A percentile compares a stretch with the other conserved stretches of the same genome.
phyloP scores from a whole-genome alignment of 306 rosid species.

The Begonia peltatifolia region DNA sequence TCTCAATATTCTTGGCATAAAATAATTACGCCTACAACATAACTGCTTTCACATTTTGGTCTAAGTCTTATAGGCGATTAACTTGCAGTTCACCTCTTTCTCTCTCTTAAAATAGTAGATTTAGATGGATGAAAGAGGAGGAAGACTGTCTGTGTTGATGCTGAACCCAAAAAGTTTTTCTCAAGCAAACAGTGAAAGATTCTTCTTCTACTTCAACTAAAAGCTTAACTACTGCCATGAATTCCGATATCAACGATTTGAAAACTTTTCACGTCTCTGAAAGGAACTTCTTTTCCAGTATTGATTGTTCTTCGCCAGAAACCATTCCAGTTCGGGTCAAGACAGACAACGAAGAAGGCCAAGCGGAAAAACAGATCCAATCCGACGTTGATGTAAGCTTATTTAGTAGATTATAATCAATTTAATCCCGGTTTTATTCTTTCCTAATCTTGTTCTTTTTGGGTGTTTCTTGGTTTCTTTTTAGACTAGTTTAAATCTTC shows the following conservation, averaged over 20 bases:
- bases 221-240: too few species aligned
- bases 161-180: not conserved
- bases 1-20: too few species aligned
- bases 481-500: conserved; percentile 55
- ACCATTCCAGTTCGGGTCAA: conserved; percentile 7
- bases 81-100: conserved; percentile 23
- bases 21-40: not conserved
- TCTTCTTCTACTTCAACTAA: not conserved
- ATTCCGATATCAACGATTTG: too few species aligned
- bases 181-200: not conserved
- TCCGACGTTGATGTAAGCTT: not conserved
- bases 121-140: conserved; percentile 8
- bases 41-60: conserved; percentile 20
- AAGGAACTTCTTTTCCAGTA: conserved; percentile 36
- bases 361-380: not conserved
- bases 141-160: not conserved
- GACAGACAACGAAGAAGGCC: conserved; percentile 3
- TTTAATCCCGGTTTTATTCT: not conserved
- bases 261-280: conserved; percentile 6
- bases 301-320: not conserved
- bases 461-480: not conserved
- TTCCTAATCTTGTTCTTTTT: not conserved
- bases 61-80: conserved; percentile 49
- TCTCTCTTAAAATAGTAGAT: conserved; percentile 3
- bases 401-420: not conserved